Conservation (phyloP, 139 green algal species). For the Chlamydomonas sphaeroides region DNA sequence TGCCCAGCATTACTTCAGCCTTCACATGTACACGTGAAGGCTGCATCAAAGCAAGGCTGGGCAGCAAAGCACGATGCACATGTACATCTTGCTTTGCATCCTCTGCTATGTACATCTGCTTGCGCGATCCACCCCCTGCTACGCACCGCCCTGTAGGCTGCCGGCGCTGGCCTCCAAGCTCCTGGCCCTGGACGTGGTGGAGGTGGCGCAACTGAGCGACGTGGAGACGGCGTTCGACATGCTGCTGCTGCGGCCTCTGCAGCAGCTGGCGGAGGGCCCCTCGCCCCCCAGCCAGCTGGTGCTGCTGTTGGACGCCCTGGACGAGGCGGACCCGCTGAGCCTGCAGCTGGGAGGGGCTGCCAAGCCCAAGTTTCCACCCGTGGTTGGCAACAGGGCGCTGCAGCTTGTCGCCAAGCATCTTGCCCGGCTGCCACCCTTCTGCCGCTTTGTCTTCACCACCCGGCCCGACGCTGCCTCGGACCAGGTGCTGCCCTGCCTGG, state of each 20-base stretch:
- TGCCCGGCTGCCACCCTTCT: background rate
- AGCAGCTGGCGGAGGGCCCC: background rate
- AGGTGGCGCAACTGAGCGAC: background rate
- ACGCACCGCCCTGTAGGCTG: background rate
- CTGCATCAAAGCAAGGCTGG: no score
- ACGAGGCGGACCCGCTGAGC: background rate
- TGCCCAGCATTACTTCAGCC: no score
- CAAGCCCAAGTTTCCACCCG: no score
- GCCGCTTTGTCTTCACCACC: constrained; percentile 20
- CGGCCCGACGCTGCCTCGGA: constrained; percentile 25
- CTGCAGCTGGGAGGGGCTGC: no score
- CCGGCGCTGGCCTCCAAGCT: background rate
- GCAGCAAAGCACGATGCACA: no score
- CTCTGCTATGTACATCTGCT: no score
- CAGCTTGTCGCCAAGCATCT: constrained; percentile 1
- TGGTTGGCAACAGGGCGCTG: constrained; percentile 23
- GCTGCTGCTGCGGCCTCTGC: background rate
- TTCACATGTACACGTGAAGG: no score
- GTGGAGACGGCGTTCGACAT: background rate
- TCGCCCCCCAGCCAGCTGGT: background rate
- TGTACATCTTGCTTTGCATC: no score
- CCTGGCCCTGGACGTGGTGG: background rate
- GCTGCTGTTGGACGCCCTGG: no score
- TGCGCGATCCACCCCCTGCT: background rate
- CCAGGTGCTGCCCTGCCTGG: background rate